A percentile compares a stretch with the other conserved stretches of the same genome.
Conservation (phyloP, 2,329 filamentous ascomycete species). For the Pyrenophora tritici-repentis region DNA sequence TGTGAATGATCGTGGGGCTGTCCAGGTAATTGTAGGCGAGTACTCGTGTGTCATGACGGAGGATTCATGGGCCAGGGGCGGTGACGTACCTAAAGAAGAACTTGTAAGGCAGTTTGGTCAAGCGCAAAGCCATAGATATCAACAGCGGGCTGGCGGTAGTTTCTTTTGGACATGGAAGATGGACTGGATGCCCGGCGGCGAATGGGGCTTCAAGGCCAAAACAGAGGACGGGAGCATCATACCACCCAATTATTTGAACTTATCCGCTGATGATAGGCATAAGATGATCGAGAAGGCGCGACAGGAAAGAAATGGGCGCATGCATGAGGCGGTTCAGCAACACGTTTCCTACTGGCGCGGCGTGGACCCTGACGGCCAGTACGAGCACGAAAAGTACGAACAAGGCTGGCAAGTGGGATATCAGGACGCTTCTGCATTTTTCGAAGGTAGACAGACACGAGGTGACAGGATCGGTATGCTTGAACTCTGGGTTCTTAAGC, state of each 20-base stretch:
- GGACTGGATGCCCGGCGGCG: conserved; percentile 66
- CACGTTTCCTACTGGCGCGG: conserved; percentile 59
- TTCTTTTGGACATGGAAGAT: conserved; percentile 68
- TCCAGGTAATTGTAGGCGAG: conserved; percentile 61
- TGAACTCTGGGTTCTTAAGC: conserved; percentile 63
- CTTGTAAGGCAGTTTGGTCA: conserved; percentile 55
- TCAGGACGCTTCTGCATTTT: conserved; percentile 60
- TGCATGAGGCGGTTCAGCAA: conserved; percentile 43
- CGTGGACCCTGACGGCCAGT: conserved; percentile 51
- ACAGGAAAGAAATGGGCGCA: conserved; percentile 44
- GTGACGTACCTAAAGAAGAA: conserved; percentile 43
- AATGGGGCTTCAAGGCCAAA: conserved; percentile 64
- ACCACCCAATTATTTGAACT: conserved; percentile 42
- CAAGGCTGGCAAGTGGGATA: conserved; percentile 63
- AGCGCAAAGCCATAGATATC: conserved; percentile 55
- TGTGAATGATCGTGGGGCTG: conserved; percentile 56
- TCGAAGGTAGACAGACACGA: conserved; percentile 46
- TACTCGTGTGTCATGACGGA: conserved; percentile 62
- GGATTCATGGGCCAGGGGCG: conserved; percentile 53
- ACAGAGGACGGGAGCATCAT: conserved; percentile 50
- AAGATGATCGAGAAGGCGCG: conserved; percentile 49
- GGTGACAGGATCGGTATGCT: conserved; percentile 61
- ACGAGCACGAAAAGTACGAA: conserved; percentile 60
- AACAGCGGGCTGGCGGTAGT: conserved; percentile 56
- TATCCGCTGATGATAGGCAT: conserved; percentile 18